Conservation (phyloP, 2,329 filamentous ascomycete genomes). For the Verticillium zaregamsianum region DNA sequence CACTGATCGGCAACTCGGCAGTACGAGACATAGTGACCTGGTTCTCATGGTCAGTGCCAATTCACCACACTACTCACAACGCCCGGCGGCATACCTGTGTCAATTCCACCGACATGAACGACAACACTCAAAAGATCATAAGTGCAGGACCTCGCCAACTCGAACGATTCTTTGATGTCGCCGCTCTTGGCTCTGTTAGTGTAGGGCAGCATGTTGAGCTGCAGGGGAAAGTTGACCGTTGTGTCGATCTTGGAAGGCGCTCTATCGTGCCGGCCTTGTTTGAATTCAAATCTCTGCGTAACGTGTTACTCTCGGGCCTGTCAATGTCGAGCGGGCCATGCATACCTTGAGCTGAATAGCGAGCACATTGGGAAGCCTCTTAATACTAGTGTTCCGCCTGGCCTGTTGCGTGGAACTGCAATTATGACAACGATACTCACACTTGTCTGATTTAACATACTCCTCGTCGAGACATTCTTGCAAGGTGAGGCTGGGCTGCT, state of each 20-base stretch:
- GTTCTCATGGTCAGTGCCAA: neutral
- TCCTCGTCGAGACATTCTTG: slow-evolving; percentile 77
- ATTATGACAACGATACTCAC: slow-evolving; percentile 80
- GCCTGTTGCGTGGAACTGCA: slow-evolving; percentile 77
- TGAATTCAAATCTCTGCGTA: slow-evolving; percentile 66
- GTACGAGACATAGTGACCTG: slow-evolving; percentile 81
- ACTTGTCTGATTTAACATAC: slow-evolving; percentile 83
- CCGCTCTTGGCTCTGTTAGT: slow-evolving; percentile 61
- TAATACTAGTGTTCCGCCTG: slow-evolving; percentile 78
- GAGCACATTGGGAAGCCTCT: slow-evolving; percentile 79
- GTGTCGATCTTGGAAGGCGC: slow-evolving; percentile 84
- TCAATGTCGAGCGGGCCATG: neutral
- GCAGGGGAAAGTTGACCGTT: slow-evolving; percentile 77
- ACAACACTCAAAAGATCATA: slow-evolving; percentile 90
- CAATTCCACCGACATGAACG: slow-evolving; percentile 88
- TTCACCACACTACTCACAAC: neutral
- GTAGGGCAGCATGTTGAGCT: slow-evolving; percentile 87
- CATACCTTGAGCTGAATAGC: slow-evolving; percentile 87
- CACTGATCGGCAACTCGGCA: slow-evolving; percentile 80
- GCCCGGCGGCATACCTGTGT: slow-evolving; percentile 73
- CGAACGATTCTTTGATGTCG: slow-evolving; percentile 45
- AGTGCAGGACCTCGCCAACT: slow-evolving; percentile 62
- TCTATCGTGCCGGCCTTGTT: slow-evolving; percentile 57
- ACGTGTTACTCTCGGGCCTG: slow-evolving; percentile 2
- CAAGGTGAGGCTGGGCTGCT: slow-evolving; percentile 49